phyloP scores from a whole-genome alignment of 192 early-diverging fungal species.

The Backusella morwellensis region DNA sequence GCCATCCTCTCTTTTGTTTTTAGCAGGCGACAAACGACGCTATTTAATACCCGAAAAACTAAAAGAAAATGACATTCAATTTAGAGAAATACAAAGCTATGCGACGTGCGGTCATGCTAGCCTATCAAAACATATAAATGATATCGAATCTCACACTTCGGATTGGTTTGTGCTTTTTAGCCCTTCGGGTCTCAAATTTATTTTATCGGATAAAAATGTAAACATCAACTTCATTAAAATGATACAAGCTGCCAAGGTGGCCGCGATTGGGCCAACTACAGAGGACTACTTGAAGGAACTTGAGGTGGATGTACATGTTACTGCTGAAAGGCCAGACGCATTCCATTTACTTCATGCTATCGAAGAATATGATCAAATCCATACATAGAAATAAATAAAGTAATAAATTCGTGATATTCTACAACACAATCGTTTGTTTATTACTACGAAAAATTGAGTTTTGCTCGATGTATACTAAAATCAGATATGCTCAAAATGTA shows the following conservation, averaged over 20 bases:
- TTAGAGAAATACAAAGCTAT: constrained; percentile 43
- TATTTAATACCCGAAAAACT: constrained; percentile 38
- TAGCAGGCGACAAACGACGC: constrained; percentile 52
- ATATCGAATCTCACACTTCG: background rate
- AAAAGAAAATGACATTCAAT: constrained; percentile 12
- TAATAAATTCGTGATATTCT: background rate
- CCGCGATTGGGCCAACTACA: constrained; percentile 53
- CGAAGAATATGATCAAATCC: constrained; percentile 9
- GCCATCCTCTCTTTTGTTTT: constrained; percentile 33
- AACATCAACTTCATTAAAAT: constrained; percentile 2
- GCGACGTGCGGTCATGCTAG: constrained; percentile 22
- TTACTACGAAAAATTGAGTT: too few species aligned
- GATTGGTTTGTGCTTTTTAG: constrained; percentile 61
- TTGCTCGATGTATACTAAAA: too few species aligned
- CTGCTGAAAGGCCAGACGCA: constrained; percentile 36
- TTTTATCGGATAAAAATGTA: constrained; percentile 14
- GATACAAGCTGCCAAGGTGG: constrained; percentile 20
- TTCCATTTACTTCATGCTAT: constrained; percentile 19
- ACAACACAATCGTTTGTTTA: too few species aligned
- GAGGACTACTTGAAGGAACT: constrained; percentile 12
- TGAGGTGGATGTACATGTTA: constrained; percentile 22
- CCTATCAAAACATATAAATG: constrained; percentile 18
- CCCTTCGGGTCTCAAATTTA: constrained; percentile 52
- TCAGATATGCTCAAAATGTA: too few species aligned
- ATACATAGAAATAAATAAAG: background rate